Evolutionary conservation across 345 rosid genomes (phyloP).

Genomic region (Arabidopsis suecica): DNA sequence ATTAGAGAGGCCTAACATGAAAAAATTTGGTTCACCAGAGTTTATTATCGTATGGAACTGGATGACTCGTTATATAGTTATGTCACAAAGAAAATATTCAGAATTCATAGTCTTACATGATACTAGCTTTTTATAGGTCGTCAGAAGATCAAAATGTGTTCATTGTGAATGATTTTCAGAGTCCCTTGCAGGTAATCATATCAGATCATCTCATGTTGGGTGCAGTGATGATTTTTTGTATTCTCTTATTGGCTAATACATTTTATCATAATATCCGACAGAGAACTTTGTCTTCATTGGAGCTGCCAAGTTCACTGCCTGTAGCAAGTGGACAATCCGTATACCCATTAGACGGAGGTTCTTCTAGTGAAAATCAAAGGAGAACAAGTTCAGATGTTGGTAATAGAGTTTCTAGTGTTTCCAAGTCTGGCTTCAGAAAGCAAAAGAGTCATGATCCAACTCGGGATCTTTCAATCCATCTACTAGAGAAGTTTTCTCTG

Average conservation of each 20-base stretch:
- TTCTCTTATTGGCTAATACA: slow-evolving; percentile 27
- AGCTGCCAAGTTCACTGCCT: slow-evolving; percentile 82
- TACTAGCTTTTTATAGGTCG: slow-evolving; percentile 61
- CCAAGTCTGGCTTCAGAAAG: slow-evolving; percentile 62
- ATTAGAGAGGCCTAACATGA: slow-evolving; percentile 6
- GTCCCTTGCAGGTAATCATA: slow-evolving; percentile 79
- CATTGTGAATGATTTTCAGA: slow-evolving; percentile 86
- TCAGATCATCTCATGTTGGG: slow-evolving; percentile 1
- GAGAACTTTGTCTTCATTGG: slow-evolving; percentile 92
- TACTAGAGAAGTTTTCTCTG: slow-evolving; percentile 89
- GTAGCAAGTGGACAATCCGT: slow-evolving; percentile 61
- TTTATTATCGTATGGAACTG: slow-evolving; percentile 27
- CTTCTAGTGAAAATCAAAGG: slow-evolving; percentile 55
- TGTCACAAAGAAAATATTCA: slow-evolving; percentile 9
- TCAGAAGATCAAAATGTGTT: slow-evolving; percentile 89
- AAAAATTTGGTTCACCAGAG: not conserved
- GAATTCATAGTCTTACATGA: slow-evolving; percentile 21
- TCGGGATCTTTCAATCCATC: slow-evolving; percentile 87
- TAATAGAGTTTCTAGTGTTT: slow-evolving; percentile 47
- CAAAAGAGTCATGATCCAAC: slow-evolving; percentile 82
- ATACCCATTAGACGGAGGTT: slow-evolving; percentile 51
- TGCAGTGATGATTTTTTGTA: slow-evolving; percentile 22
- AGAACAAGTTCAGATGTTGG: slow-evolving; percentile 46
- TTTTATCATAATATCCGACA: slow-evolving; percentile 47
- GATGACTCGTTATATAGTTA: slow-evolving; percentile 18